Evolutionary conservation across 495 filamentous ascomycete species (phyloP).

Genomic region (Xylaria bambusicola): DNA sequence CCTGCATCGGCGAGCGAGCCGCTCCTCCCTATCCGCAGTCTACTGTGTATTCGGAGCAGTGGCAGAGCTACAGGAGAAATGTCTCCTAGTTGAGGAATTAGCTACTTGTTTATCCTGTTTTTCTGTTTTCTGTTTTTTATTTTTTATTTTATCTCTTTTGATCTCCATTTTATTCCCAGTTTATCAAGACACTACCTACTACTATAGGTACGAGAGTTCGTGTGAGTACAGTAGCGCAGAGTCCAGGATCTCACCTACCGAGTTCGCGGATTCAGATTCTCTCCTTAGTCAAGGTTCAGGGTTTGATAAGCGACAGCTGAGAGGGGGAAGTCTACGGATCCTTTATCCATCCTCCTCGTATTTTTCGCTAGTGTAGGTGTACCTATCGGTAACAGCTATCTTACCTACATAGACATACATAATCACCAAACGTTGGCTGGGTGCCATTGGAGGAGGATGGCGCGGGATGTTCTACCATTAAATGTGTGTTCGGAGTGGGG

Average conservation of each 20-base stretch:
- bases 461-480: background rate
- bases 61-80: background rate
- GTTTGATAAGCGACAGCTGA: background rate
- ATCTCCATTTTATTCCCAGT: too few relatives aligned
- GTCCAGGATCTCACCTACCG: constrained; percentile 2
- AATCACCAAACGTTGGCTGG: background rate
- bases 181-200: too few relatives aligned
- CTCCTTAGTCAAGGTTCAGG: background rate
- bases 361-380: background rate
- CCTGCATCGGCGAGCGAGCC: constrained; percentile 4
- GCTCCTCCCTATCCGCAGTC: too few relatives aligned
- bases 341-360: background rate
- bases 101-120: too few relatives aligned
- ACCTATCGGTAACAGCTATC: background rate
- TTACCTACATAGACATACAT: background rate
- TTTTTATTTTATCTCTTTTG: too few relatives aligned
- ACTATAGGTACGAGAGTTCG: background rate
- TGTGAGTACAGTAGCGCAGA: background rate
- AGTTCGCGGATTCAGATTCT: constrained; percentile 3
- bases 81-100: background rate
- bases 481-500: background rate
- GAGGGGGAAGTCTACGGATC: background rate
- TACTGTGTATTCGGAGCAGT: background rate
- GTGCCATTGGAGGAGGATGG: background rate
- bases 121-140: too few relatives aligned